Evolutionary conservation across 805 yeast species (phyloP).

Genomic region (Monosporozyma yasuniensis): DNA sequence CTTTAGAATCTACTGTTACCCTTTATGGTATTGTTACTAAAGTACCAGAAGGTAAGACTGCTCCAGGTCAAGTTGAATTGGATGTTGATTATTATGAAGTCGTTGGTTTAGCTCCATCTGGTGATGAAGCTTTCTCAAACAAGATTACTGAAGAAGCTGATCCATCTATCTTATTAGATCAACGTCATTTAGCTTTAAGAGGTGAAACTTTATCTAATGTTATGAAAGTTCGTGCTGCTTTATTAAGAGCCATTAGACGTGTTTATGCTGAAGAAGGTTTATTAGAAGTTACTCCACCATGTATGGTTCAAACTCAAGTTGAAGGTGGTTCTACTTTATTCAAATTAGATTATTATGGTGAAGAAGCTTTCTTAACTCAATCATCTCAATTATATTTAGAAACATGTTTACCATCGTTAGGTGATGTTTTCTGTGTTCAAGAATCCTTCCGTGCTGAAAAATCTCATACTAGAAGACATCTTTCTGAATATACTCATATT

Average conservation of each 20-base stretch:
- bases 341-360: conserved; percentile 89
- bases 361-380: conserved; percentile 93
- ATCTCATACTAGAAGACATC: conserved; percentile 96
- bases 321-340: conserved; percentile 98
- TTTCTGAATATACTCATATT: conserved; percentile 92
- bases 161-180: conserved; percentile 85
- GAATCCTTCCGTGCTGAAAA: conserved; percentile 99
- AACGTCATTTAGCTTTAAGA: conserved; percentile 90
- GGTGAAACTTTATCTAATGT: conserved; percentile 92
- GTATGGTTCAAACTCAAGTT: conserved; percentile 99
- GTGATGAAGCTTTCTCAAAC: conserved; percentile 92
- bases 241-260: conserved; percentile 64
- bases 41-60: conserved; percentile 92
- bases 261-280: conserved; percentile 67
- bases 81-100: conserved; percentile 83
- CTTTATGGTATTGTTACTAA: conserved; percentile 73
- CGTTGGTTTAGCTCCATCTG: conserved; percentile 90
- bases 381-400: conserved; percentile 94
- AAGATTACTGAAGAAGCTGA: conserved; percentile 89
- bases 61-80: conserved; percentile 96
- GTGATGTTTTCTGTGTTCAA: conserved; percentile 95
- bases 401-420: conserved; percentile 90
- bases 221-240: conserved; percentile 85
- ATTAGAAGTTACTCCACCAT: conserved; percentile 95
- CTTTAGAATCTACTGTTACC: conserved; percentile 77